Evolutionary conservation across 169 alveolate genomes (phyloP).

Genomic region (Besnoitia besnoiti): DNA sequence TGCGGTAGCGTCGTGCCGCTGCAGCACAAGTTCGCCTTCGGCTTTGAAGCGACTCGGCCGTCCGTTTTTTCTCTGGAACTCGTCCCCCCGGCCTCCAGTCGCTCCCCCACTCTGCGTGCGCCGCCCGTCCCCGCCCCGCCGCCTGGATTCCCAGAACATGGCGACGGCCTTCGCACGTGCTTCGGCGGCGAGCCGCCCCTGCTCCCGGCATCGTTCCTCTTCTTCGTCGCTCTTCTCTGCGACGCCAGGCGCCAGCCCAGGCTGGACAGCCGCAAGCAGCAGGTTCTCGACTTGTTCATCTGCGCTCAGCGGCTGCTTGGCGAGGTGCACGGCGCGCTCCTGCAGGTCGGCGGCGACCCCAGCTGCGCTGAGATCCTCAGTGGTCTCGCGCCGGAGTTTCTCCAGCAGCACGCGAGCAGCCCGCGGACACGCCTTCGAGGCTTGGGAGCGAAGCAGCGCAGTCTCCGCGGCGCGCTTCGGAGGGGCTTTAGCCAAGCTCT

Average conservation of each 20-base stretch:
- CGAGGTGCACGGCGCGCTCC: conserved; percentile 29
- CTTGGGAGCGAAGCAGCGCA: neutral
- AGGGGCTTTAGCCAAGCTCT: neutral
- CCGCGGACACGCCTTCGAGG: conserved; percentile 24
- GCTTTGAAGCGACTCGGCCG: too few relatives aligned
- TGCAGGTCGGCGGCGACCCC: conserved; percentile 43
- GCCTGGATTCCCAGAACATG: neutral
- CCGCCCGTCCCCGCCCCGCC: neutral
- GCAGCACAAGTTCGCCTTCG: neutral
- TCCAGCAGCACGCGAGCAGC: neutral
- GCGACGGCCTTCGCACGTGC: neutral
- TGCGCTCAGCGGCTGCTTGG: conserved; percentile 7
- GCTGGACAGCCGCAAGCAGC: conserved; percentile 51
- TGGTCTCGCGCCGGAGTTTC: neutral
- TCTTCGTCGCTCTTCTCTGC: neutral
- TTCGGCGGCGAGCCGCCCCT: neutral
- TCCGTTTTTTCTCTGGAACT: too few relatives aligned
- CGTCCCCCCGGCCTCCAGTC: neutral
- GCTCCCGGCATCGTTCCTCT: neutral
- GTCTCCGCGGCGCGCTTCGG: neutral
- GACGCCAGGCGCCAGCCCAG: conserved; percentile 40
- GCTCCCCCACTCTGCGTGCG: neutral
- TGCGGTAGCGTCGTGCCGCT: neutral
- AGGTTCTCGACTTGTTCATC: conserved; percentile 54
- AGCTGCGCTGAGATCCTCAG: neutral